These are phyloP conservation scores for Aspergillus asperescens DNA, from an alignment of 495 filamentous ascomycete species.

Conservation along the genomic window DNA sequence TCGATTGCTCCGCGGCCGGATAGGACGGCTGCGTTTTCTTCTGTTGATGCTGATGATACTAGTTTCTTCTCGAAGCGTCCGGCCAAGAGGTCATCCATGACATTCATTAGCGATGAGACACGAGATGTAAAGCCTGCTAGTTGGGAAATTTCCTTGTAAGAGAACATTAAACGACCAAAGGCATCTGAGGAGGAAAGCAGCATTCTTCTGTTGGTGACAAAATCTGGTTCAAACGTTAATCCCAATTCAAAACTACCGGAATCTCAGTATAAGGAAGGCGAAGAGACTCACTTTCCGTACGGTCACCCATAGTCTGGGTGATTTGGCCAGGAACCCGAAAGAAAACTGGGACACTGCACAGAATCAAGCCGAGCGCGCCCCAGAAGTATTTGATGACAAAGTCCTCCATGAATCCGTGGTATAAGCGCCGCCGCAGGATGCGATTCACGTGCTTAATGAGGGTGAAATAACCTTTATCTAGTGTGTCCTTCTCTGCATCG, in stretches of 20 bases:
- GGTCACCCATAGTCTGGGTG: slow-evolving; percentile 75
- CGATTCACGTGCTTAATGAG: slow-evolving; percentile 98
- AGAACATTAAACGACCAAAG: slow-evolving; percentile 96
- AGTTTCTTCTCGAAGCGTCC: slow-evolving; percentile 94
- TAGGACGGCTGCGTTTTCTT: slow-evolving; percentile 72
- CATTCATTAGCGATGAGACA: slow-evolving; percentile 80
- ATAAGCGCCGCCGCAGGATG: slow-evolving; percentile 80
- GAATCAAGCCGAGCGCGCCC: slow-evolving; percentile 85
- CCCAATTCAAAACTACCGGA: neutral
- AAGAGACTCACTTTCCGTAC: slow-evolving; percentile 68
- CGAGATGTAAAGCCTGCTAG: slow-evolving; percentile 90
- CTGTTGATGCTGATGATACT: slow-evolving; percentile 77
- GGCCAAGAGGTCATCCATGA: slow-evolving; percentile 86
- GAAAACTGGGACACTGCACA: slow-evolving; percentile 96
- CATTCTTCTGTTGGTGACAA: slow-evolving; percentile 91
- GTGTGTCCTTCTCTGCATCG: slow-evolving; percentile 91
- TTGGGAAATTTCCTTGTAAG: slow-evolving; percentile 95
- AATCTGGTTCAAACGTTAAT: slow-evolving; percentile 40
- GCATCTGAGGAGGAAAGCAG: slow-evolving; percentile 89
- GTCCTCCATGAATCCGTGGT: slow-evolving; percentile 97
- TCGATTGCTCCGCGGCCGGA: slow-evolving; percentile 69
- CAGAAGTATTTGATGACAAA: slow-evolving; percentile 99
- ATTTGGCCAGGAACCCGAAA: slow-evolving; percentile 78
- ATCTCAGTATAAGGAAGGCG: neutral
- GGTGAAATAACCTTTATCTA: slow-evolving; percentile 98